A percentile compares a stretch with the other conserved stretches of the same genome.
Evolutionary conservation across 345 rosid genomes (phyloP).

Genomic region (Linum tenue): DNA sequence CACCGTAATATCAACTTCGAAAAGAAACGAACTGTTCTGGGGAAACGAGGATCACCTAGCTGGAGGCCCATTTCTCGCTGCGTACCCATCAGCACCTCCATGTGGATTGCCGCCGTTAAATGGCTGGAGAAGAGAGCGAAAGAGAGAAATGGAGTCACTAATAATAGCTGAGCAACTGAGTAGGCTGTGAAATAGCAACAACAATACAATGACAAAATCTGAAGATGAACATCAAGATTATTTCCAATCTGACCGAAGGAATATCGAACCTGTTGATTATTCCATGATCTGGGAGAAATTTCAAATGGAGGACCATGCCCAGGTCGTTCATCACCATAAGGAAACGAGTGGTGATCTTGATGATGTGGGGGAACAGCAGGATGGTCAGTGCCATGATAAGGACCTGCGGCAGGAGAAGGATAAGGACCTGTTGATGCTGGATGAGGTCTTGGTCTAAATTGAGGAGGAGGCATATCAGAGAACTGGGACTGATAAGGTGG

Average conservation of each 20-base stretch:
- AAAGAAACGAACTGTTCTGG: neutral
- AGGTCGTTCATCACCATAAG: slow-evolving; percentile 41
- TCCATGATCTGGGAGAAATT: slow-evolving; percentile 69
- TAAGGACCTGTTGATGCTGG: slow-evolving; percentile 47
- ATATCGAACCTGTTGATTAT: slow-evolving; percentile 43
- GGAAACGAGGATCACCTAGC: slow-evolving; percentile 34
- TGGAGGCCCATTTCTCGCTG: slow-evolving; percentile 40
- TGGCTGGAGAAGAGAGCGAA: slow-evolving; percentile 28
- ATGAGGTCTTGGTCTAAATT: slow-evolving; percentile 56
- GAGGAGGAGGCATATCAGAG: slow-evolving; percentile 60
- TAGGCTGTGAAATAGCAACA: neutral
- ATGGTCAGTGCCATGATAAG: slow-evolving; percentile 42
- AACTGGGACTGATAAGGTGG: slow-evolving; percentile 60
- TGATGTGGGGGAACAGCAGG: slow-evolving; percentile 32
- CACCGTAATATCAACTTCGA: too few species aligned
- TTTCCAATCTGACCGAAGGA: neutral
- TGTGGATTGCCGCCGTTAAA: slow-evolving; percentile 34
- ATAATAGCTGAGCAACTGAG: neutral
- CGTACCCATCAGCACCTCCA: slow-evolving; percentile 49
- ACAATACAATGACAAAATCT: neutral
- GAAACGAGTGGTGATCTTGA: slow-evolving; percentile 36
- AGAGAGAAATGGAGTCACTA: neutral
- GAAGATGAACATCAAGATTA: neutral
- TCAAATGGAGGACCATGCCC: slow-evolving; percentile 64
- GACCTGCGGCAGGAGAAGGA: slow-evolving; percentile 44